Percentiles rank a stretch among this genome's conserved stretches.
These are phyloP conservation scores for Bipolaris bicolor DNA, from an alignment of 2,329 filamentous ascomycete genomes.

Conservation along the genomic window DNA sequence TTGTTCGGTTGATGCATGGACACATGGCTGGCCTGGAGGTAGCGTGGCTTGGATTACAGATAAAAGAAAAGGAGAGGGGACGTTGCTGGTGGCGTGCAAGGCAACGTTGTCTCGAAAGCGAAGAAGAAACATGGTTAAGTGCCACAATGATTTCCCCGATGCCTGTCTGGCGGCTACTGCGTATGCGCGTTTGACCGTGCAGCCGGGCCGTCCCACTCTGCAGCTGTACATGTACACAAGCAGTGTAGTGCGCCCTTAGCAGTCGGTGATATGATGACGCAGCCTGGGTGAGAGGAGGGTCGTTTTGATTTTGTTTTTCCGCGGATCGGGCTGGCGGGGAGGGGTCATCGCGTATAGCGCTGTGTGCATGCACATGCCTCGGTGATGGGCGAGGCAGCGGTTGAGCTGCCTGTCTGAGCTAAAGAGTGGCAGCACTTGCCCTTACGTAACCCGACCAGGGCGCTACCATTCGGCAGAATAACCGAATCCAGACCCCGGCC, in stretches of 20 bases:
- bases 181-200: constrained; percentile 10
- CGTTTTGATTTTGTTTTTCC: neutral
- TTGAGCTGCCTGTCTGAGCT: constrained; percentile 18
- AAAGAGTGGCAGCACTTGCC: constrained; percentile 7
- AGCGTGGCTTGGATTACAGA: constrained; percentile 32
- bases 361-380: neutral
- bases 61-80: constrained; percentile 40
- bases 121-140: constrained; percentile 29
- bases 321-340: neutral
- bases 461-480: constrained; percentile 23
- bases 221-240: constrained; percentile 2
- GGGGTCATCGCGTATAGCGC: neutral
- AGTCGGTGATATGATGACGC: constrained; percentile 7
- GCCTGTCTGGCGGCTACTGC: constrained; percentile 11
- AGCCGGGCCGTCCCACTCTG: constrained; percentile 20
- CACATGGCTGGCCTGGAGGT: constrained; percentile 31
- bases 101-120: constrained; percentile 30
- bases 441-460: constrained; percentile 21
- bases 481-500: constrained; percentile 19
- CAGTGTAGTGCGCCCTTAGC: constrained; percentile 1
- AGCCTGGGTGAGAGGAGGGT: constrained; percentile 11
- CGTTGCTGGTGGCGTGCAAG: constrained; percentile 30
- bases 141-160: neutral
- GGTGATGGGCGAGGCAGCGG: constrained; percentile 6
- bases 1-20: constrained; percentile 31